Evolutionary conservation across 2,329 filamentous ascomycete species (phyloP).

Genomic region (Xylariaceae sp.): DNA sequence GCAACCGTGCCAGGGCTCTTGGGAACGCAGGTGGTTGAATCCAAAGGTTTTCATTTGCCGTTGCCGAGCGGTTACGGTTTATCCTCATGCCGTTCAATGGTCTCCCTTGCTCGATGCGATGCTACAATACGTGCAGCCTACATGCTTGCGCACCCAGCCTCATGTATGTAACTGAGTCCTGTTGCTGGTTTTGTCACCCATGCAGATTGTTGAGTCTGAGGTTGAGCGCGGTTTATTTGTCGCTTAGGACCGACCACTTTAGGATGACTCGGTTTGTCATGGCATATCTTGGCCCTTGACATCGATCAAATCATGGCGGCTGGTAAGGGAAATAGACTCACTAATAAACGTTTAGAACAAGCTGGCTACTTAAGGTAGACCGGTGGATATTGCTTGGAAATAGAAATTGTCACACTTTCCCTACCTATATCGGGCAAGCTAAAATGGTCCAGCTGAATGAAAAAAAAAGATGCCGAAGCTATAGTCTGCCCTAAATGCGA

Average conservation of each 20-base stretch:
- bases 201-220: background rate
- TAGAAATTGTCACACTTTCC: background rate
- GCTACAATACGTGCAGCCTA: background rate
- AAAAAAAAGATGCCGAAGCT: conserved; percentile 3
- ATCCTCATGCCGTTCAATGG: background rate
- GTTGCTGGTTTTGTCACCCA: conserved; percentile 1
- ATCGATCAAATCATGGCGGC: background rate
- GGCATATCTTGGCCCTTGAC: conserved; percentile 8
- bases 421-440: conserved; percentile 10
- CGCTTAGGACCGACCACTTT: conserved; percentile 3
- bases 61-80: conserved; percentile 9
- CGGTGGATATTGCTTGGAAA: no score
- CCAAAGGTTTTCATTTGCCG: conserved; percentile 5
- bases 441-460: background rate
- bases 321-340: no score
- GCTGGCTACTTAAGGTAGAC: no score
- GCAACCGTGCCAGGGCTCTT: conserved; percentile 5
- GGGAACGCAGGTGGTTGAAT: conserved; percentile 3
- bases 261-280: conserved; percentile 4
- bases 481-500: background rate
- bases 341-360: no score
- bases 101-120: background rate
- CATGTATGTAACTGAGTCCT: background rate
- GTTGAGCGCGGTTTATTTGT: conserved; percentile 1
- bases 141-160: background rate